Evolutionary conservation across 495 filamentous ascomycete species (phyloP).

Genomic region (Penicillium angulare): DNA sequence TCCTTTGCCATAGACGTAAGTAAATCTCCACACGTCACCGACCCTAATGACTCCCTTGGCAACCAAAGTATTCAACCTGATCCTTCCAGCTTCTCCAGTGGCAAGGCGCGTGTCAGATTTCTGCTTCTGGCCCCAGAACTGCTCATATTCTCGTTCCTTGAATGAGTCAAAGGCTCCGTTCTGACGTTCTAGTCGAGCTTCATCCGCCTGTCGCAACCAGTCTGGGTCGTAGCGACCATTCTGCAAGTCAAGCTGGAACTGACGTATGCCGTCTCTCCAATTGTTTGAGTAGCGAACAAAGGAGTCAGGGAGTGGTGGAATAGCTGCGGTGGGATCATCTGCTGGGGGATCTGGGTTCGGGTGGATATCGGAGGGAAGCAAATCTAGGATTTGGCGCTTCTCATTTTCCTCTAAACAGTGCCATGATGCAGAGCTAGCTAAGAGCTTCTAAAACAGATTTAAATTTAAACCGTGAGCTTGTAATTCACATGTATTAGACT

Average conservation of each 20-base stretch:
- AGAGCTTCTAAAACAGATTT: conserved; percentile 44
- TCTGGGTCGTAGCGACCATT: conserved; percentile 60
- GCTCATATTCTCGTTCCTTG: conserved; percentile 63
- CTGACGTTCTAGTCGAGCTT: conserved; percentile 60
- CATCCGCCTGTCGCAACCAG: conserved; percentile 65
- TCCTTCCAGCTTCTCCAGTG: conserved; percentile 48
- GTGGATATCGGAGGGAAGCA: conserved; percentile 53
- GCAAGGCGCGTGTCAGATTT: conserved; percentile 32
- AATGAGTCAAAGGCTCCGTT: conserved; percentile 68
- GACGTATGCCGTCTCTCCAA: conserved; percentile 46
- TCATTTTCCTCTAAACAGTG: conserved; percentile 54
- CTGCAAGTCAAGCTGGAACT: conserved; percentile 60
- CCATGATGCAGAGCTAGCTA: conserved; percentile 58
- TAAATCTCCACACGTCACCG: conserved; percentile 53
- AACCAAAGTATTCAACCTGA: conserved; percentile 48
- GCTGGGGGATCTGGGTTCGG: conserved; percentile 31
- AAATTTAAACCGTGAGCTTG: neutral
- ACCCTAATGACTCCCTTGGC: conserved; percentile 44
- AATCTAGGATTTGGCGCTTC: conserved; percentile 51
- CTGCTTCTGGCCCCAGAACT: conserved; percentile 69
- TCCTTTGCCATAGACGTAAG: conserved; percentile 30
- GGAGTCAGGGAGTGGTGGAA: conserved; percentile 38
- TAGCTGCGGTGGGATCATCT: conserved; percentile 31
- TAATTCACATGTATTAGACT: neutral
- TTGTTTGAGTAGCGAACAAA: conserved; percentile 53